Percentiles rank a stretch among this genome's conserved stretches.
Conservation (phyloP, 441 rosid species). For the Rhodomyrtus psidioides region DNA sequence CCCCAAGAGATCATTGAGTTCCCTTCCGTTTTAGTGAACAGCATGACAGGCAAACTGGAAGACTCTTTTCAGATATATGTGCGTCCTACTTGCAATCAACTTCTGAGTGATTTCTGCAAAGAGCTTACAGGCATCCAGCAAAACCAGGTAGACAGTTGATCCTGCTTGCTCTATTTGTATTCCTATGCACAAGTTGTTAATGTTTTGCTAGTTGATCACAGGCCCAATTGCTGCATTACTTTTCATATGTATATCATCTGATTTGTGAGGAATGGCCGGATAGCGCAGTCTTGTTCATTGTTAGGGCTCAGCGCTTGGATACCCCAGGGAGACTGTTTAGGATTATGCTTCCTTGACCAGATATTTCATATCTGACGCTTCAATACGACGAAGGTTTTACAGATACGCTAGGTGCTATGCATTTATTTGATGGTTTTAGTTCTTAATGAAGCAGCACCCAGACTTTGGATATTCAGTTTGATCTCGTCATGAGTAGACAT, state of each 20-base stretch:
- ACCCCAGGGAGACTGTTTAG: neutral
- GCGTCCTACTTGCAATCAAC: conserved; percentile 58
- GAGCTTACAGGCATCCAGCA: conserved; percentile 72
- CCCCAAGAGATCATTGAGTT: conserved; percentile 77
- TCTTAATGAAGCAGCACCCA: neutral
- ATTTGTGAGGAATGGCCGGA: neutral
- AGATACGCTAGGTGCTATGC: neutral
- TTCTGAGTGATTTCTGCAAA: conserved; percentile 59
- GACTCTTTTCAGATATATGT: conserved; percentile 62
- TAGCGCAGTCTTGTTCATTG: neutral
- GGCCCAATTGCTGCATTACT: neutral
- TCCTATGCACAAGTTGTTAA: neutral
- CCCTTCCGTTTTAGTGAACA: conserved; percentile 58
- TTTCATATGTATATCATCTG: neutral
- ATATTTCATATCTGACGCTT: neutral
- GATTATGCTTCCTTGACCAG: neutral
- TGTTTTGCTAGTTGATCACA: neutral
- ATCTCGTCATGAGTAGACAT: neutral
- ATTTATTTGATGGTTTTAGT: neutral
- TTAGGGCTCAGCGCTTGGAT: neutral
- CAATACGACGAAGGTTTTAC: neutral
- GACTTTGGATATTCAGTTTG: neutral
- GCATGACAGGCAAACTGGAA: conserved; percentile 55
- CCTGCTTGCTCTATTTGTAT: neutral
- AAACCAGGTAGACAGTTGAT: conserved; percentile 34